Conservation (phyloP, 2,329 filamentous ascomycete species). For the Paecilomyces sp. region DNA sequence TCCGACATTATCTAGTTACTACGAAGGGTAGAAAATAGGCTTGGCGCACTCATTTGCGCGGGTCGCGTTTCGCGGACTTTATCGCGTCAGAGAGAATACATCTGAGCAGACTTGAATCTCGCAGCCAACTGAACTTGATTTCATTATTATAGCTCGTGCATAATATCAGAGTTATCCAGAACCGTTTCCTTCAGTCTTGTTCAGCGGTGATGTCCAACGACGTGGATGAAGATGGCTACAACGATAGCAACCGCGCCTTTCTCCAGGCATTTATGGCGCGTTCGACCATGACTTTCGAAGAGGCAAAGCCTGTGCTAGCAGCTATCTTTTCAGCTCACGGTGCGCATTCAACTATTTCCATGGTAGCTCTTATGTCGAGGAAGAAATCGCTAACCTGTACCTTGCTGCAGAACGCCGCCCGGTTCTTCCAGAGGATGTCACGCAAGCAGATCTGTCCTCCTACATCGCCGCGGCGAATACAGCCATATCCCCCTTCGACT, state of each 20-base stretch:
- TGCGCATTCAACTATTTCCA: conserved; percentile 13
- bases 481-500: conserved; percentile 71
- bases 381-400: neutral
- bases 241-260: conserved; percentile 75
- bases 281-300: conserved; percentile 66
- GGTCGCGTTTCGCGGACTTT: conserved; percentile 5
- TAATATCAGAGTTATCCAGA: neutral
- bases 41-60: conserved; percentile 8
- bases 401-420: conserved; percentile 34
- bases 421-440: conserved; percentile 56
- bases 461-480: conserved; percentile 66
- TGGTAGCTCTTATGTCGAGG: neutral
- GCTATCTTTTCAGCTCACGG: conserved; percentile 60
- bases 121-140: neutral
- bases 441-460: conserved; percentile 57
- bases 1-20: neutral
- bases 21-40: neutral
- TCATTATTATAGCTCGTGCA: neutral
- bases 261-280: conserved; percentile 80
- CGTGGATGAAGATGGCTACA: conserved; percentile 33
- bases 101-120: neutral
- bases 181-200: neutral
- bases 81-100: conserved; percentile 4
- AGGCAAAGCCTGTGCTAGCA: conserved; percentile 68
- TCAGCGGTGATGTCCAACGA: conserved; percentile 7